Evolutionary conservation across 352 stramenopile species (phyloP).

Genomic region (Bremia lactucae): DNA sequence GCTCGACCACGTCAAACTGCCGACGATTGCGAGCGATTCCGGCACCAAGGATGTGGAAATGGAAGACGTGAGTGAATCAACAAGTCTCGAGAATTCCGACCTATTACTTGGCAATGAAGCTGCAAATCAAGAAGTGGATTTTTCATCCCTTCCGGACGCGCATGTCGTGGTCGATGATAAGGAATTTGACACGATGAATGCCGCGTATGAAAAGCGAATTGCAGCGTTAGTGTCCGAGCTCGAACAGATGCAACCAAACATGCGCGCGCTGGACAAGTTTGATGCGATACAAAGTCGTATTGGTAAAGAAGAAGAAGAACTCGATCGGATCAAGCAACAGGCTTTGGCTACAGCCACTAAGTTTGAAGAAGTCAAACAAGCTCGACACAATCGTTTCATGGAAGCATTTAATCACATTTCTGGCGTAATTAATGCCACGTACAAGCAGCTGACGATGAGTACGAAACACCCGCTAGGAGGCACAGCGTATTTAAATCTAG

Average conservation of each 20-base stretch:
- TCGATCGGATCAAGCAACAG: constrained; percentile 62
- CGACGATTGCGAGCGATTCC: constrained; percentile 27
- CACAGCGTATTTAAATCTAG: constrained; percentile 75
- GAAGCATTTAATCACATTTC: constrained; percentile 93
- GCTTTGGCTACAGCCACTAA: constrained; percentile 43
- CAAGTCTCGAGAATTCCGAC: constrained; percentile 26
- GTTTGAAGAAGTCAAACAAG: constrained; percentile 73
- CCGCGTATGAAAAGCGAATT: constrained; percentile 42
- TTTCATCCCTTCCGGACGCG: constrained; percentile 72
- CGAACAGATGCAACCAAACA: constrained; percentile 82
- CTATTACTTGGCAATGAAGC: constrained; percentile 39
- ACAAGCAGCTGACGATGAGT: constrained; percentile 96
- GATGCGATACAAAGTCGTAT: constrained; percentile 78
- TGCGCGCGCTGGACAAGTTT: constrained; percentile 89
- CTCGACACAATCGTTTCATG: constrained; percentile 79
- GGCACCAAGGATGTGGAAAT: constrained; percentile 48
- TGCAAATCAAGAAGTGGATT: constrained; percentile 76
- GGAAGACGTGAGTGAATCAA: constrained; percentile 23
- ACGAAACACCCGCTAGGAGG: constrained; percentile 92
- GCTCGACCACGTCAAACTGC: constrained; percentile 91
- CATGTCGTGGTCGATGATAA: constrained; percentile 66
- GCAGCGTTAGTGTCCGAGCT: constrained; percentile 17
- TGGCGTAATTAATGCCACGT: constrained; percentile 89
- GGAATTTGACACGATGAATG: constrained; percentile 80
- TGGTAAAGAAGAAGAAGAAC: constrained; percentile 63